Percentiles rank a stretch among this genome's conserved stretches.
These are phyloP conservation scores for Acidiella bohemica DNA, from an alignment of 495 filamentous ascomycete genomes.

Conservation along the genomic window DNA sequence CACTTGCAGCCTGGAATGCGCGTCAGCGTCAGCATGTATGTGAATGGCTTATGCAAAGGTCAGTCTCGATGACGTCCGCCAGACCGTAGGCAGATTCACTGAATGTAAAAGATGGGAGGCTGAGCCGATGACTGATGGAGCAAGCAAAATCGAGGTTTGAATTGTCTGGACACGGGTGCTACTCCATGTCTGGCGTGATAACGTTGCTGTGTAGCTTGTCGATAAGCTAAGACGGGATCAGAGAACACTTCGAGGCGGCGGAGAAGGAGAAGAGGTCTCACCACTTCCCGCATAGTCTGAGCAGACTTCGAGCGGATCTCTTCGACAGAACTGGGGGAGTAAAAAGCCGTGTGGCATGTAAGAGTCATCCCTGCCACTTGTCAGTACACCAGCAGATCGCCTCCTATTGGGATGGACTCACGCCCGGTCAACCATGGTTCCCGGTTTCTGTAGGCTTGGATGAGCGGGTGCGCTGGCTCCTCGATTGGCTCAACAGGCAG, in stretches of 20 bases:
- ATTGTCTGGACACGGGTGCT: neutral
- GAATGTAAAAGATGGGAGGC: no score
- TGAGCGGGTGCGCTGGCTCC: conserved; percentile 10
- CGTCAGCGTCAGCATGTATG: no score
- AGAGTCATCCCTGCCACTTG: conserved; percentile 8
- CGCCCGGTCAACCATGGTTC: conserved; percentile 15
- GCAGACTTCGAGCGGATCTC: conserved; percentile 17
- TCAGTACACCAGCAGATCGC: neutral
- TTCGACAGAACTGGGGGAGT: conserved; percentile 10
- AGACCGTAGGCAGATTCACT: no score
- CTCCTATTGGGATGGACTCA: neutral
- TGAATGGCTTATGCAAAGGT: no score
- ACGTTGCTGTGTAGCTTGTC: conserved; percentile 13
- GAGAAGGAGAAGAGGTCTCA: neutral
- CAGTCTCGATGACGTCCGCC: no score
- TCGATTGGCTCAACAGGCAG: conserved; percentile 15
- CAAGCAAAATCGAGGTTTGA: no score
- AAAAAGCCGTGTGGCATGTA: conserved; percentile 19
- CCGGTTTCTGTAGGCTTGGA: conserved; percentile 14
- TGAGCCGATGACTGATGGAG: no score
- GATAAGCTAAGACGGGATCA: conserved; percentile 10
- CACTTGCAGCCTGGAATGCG: no score
- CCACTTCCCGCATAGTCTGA: conserved; percentile 16
- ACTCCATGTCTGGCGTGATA: conserved; percentile 20
- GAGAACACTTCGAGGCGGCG: neutral